Base-by-base conservation (phyloP, 1,284 basidiomycete species). In the Serendipita sp. region DNA sequence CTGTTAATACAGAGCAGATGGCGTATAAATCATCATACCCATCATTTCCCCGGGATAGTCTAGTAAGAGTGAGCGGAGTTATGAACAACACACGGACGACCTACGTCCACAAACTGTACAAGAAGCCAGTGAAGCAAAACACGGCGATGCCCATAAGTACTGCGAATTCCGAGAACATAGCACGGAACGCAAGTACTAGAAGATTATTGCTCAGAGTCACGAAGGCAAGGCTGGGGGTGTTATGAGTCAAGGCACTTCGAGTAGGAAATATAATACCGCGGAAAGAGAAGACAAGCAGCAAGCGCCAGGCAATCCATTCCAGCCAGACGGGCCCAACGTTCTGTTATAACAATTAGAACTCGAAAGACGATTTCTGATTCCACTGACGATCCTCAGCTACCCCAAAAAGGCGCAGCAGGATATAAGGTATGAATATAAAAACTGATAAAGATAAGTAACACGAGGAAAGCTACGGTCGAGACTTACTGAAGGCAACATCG, bases 71-170 rank as follows among this genome's bases (percentile, higher is more conserved):
- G 30, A 38, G 34, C 30, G 45, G 50, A 50, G 65, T 45, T 64
- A 62, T 61, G 26, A 64, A 50, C 42, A 61, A 55, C 38, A 61
- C 60, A 32, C 64, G 42, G 34, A 17, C 35, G 29, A 30, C 15
- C 72, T 70, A 91, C 79, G 90, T 93, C 83, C 85, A 94, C 17
- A 96, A 77, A 0, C 92, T 91, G 73, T 95, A 96, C 38, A 93
- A 72, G 71, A 97, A 97, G 2, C 93, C 92, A 44, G 81, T 82
- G 69, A 91, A 92, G 70, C 92, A 94, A 71, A 93, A 93, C 1
- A 82, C 83, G 2, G 93, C 93, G 29, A 96, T 89, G 43, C 85
- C 71, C 88, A 96, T 93, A 49, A 95, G 76, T 29, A 82, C 74
- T 17, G 80, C 72, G 68, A 93, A 92, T 69, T 91, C 85, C 64